Base-by-base conservation (phyloP, 2,329 filamentous ascomycete genomes). In the Penicillium sp. region DNA sequence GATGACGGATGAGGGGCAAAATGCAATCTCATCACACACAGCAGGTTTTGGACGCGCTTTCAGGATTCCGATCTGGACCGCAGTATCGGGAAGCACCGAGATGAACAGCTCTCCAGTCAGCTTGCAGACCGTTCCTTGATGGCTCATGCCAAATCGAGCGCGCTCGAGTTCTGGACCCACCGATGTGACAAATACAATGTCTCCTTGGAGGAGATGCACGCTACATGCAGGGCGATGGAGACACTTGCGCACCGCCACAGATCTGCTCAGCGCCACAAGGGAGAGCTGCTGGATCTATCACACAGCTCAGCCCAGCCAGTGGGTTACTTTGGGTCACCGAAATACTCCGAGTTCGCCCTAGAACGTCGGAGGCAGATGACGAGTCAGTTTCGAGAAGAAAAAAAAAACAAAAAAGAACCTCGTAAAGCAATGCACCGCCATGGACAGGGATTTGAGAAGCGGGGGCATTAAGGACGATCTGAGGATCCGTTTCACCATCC, bases 241-340 rank as follows among this genome's bases (percentile, higher is more conserved):
- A 31, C 27, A 53, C 48, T 32, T 45, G 31, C 38, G 57, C 62
- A 64, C 62, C 62, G 62, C 62, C 62, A 64, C 62, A 58, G 54
- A 11, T 43, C 36, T 16, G 38, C 44, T 57, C 54, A 48, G 41
- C 48, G 56, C 59, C 61, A 64, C 60, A 57, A 53, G 46, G 55
- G 48, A 29, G 32, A 9, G 16, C 7, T n/a, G 36, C 41, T 39
- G 34, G 59, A 63, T 51, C 44, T 57, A 53, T 63, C 62, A 62
- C 55, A 63, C 60, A 48, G 13, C 22, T 27, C 41, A 31, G 50
- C 58, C 54, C 51, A 50, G 51, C 55, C 58, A 52, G 48, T 31
- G 40, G 41, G 39, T 31, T 54, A 45, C 32, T 45, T 45, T 29
- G 46, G 36, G 24, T 34, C 21, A 58, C 61, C 58, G 58, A 61